These are phyloP conservation scores for Pythium phragmitis DNA, from an alignment of 352 stramenopile species.

Conservation along the genomic window DNA sequence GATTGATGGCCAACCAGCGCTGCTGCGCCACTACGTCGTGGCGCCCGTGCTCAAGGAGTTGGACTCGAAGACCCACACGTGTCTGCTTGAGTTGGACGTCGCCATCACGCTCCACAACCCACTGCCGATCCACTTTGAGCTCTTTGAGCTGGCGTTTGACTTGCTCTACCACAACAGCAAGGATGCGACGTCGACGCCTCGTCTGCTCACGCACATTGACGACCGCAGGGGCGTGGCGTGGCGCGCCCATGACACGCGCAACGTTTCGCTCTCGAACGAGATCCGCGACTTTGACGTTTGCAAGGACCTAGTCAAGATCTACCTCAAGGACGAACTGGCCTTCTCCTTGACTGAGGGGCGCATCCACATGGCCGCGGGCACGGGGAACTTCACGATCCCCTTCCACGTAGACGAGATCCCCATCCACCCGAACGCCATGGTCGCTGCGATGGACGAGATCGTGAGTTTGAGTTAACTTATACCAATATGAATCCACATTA, in stretches of 20 bases:
- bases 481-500: neutral
- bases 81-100: constrained; percentile 68
- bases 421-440: constrained; percentile 35
- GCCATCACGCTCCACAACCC: constrained; percentile 78
- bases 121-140: constrained; percentile 72
- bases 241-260: constrained; percentile 63
- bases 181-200: constrained; percentile 19
- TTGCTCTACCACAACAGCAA: constrained; percentile 47
- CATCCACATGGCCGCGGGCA: constrained; percentile 56
- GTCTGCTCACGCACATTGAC: constrained; percentile 52
- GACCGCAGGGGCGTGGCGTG: constrained; percentile 51
- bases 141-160: constrained; percentile 68
- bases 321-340: constrained; percentile 56
- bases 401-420: constrained; percentile 68
- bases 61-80: constrained; percentile 70
- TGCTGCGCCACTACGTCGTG: constrained; percentile 64
- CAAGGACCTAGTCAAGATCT: constrained; percentile 60
- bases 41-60: constrained; percentile 67
- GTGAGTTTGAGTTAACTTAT: neutral
- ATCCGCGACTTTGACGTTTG: constrained; percentile 66
- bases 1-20: constrained; percentile 66
- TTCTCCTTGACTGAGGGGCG: constrained; percentile 67
- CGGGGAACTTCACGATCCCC: constrained; percentile 69
- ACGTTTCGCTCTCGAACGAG: constrained; percentile 50
- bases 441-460: neutral